Evolutionary conservation across 441 rosid genomes (phyloP).

Genomic region (Aquilaria agallochum): DNA sequence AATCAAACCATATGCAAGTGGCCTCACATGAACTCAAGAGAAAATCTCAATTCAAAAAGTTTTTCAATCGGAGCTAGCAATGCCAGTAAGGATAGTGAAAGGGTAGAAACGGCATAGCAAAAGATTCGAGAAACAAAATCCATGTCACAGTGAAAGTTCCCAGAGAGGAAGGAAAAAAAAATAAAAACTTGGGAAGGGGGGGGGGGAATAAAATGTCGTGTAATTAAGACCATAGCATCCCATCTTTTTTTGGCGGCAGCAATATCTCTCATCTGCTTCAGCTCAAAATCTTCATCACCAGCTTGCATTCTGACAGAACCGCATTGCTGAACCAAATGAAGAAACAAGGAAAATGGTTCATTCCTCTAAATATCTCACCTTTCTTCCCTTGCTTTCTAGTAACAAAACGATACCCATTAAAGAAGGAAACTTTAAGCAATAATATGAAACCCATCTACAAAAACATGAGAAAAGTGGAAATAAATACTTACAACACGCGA

Average conservation of each 20-base stretch:
- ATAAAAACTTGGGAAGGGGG: too few relatives aligned
- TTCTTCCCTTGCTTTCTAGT: neutral
- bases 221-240: conserved; percentile 59
- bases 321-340: conserved; percentile 26
- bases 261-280: conserved; percentile 91
- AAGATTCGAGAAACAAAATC: too few relatives aligned
- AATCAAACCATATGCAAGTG: too few relatives aligned
- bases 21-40: neutral
- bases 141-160: neutral
- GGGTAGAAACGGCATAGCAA: too few relatives aligned
- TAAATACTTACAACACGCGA: conserved; percentile 35
- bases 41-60: neutral
- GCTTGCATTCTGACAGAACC: conserved; percentile 53
- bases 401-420: neutral
- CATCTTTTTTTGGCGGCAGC: conserved; percentile 94
- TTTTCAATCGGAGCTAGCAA: neutral
- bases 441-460: conserved; percentile 11
- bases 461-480: conserved; percentile 11
- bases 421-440: neutral
- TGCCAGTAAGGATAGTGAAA: too few relatives aligned
- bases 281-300: conserved; percentile 63
- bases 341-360: neutral
- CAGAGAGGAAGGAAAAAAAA: neutral
- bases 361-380: neutral
- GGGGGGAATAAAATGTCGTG: neutral